phyloP scores from a whole-genome alignment of 2,329 filamentous ascomycete genomes.

The Alternaria burnsii region DNA sequence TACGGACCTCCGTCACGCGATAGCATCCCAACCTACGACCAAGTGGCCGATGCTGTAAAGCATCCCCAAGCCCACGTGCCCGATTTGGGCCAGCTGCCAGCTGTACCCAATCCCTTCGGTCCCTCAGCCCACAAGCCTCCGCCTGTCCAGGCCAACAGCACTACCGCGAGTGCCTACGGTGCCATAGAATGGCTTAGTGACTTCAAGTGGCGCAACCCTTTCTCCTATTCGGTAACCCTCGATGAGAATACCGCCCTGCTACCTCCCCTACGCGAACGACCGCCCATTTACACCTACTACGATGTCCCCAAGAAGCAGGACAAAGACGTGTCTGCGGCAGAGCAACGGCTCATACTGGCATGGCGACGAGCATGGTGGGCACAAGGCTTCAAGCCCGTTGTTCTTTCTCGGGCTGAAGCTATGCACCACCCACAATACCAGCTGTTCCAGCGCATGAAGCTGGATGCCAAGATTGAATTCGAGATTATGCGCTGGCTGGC shows the following conservation, averaged over 20 bases:
- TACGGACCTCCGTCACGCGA: slow-evolving; percentile 48
- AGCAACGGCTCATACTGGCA: slow-evolving; percentile 79
- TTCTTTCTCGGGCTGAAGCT: slow-evolving; percentile 81
- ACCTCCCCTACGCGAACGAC: slow-evolving; percentile 74
- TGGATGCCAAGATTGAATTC: slow-evolving; percentile 53
- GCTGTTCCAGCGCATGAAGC: slow-evolving; percentile 65
- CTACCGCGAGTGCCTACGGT: slow-evolving; percentile 62
- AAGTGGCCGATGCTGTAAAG: slow-evolving; percentile 50
- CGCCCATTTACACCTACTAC: slow-evolving; percentile 90
- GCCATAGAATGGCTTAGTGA: slow-evolving; percentile 86
- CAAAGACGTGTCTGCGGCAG: slow-evolving; percentile 71
- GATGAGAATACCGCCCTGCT: slow-evolving; percentile 86
- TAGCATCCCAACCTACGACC: slow-evolving; percentile 49
- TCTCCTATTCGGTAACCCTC: slow-evolving; percentile 79
- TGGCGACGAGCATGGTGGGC: slow-evolving; percentile 98
- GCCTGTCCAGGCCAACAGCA: slow-evolving; percentile 81
- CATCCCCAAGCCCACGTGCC: slow-evolving; percentile 45
- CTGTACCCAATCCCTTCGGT: slow-evolving; percentile 70
- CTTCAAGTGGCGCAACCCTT: slow-evolving; percentile 90
- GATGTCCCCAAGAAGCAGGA: slow-evolving; percentile 73
- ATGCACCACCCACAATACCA: slow-evolving; percentile 82
- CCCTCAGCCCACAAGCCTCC: slow-evolving; percentile 76
- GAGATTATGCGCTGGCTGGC: slow-evolving; percentile 87
- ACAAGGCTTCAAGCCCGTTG: slow-evolving; percentile 85
- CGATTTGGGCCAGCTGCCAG: slow-evolving; percentile 44